Base-by-base conservation (phyloP, 2,329 filamentous ascomycete species). In the Fusarium sulawesiense region DNA sequence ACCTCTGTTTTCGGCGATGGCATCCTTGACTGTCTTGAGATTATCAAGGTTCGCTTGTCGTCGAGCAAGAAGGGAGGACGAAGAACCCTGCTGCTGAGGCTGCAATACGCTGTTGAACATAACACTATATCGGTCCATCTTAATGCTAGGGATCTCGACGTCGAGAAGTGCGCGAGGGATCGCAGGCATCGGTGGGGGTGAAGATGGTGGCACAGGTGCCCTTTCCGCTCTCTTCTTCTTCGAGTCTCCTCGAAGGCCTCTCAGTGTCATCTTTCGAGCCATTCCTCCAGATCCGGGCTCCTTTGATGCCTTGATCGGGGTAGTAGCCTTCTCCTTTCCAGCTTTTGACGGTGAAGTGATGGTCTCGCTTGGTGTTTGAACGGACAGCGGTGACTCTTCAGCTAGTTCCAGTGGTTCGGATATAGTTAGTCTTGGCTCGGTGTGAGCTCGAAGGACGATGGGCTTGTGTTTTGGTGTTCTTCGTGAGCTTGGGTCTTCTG, bases 121-220 rank as follows among this genome's bases (percentile, higher is more conserved):
- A 70, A 98, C 88, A 73, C 94, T 97, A 73, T 97, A 98, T 50
- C 95, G 86, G 77, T 98, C 95, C 85, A 98, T 85, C 67, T 91
- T 89, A 58, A 92, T 86, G 51, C 88, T 87, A 1, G 95, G 94
- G 60, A 98, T 96, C 55, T 94, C 89, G 18, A 98, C 86, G 73
- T 94, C 86, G 21, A 98, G 82, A 9, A 91, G 60, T 2, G 76
- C 74, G 10, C 73, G 68, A 44, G 42, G 75, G 10, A 76, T 49
- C 23, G 56, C 60, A 27, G 66, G 66, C 34, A 69, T 54, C 25
- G 73, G 73, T 7, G 73, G 63, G 18, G 72, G 60, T 23, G 73
- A 65, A n/a, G 69, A 56, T 14, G 74, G 66, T 27, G 57, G 66
- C 30, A 62, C 56, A 14, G 53, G 51, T 44, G 57, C 49, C 54